These are phyloP conservation scores for Lasiosphaeria miniovina DNA, from an alignment of 495 filamentous ascomycete genomes.

Conservation along the genomic window DNA sequence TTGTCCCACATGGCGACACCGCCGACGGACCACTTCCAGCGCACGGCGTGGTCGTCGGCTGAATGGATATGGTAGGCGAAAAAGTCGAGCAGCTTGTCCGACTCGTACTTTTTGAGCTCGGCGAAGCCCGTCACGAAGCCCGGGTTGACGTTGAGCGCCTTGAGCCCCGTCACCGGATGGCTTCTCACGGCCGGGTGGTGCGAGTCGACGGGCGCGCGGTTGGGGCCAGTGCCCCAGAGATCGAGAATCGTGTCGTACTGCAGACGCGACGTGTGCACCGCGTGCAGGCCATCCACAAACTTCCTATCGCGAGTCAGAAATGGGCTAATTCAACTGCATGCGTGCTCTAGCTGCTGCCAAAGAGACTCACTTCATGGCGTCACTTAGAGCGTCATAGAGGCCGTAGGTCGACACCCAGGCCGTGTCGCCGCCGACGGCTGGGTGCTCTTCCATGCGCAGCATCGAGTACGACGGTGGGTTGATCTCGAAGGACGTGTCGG, in stretches of 20 bases:
- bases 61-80: constrained; percentile 51
- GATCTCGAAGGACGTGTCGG: constrained; percentile 52
- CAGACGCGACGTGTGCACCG: constrained; percentile 48
- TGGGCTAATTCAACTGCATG: background rate
- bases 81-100: constrained; percentile 51
- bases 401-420: constrained; percentile 53
- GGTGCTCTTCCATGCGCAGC: constrained; percentile 55
- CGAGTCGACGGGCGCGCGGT: constrained; percentile 49
- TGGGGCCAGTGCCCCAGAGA: constrained; percentile 47
- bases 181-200: constrained; percentile 55
- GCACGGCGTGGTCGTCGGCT: constrained; percentile 51
- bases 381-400: constrained; percentile 49
- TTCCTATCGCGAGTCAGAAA: constrained; percentile 33
- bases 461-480: constrained; percentile 53
- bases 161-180: constrained; percentile 53
- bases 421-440: constrained; percentile 52
- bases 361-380: constrained; percentile 22
- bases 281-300: constrained; percentile 49
- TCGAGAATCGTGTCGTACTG: constrained; percentile 48
- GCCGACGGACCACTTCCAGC: constrained; percentile 56
- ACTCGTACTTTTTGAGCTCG: constrained; percentile 54
- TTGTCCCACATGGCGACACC: constrained; percentile 58
- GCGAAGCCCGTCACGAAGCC: constrained; percentile 52
- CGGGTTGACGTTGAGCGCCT: constrained; percentile 50
- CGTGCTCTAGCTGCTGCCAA: background rate